Percentiles rank a stretch among this genome's conserved stretches.
Evolutionary conservation across 352 stramenopile species (phyloP).

Genomic region (Phytophthora lateralis): DNA sequence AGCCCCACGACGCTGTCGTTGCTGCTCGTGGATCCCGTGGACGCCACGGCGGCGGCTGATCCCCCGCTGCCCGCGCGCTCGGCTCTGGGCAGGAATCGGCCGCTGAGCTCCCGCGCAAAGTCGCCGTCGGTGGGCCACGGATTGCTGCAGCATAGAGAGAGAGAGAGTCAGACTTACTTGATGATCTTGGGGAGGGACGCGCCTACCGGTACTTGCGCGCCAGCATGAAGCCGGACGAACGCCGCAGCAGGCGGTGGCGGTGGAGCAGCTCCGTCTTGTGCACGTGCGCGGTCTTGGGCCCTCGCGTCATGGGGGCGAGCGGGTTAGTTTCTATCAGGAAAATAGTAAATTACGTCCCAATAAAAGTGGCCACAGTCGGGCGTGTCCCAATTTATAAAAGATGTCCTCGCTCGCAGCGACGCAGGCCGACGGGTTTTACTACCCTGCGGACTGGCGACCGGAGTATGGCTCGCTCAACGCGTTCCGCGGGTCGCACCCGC

Average conservation of each 20-base stretch:
- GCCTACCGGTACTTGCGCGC: constrained; percentile 69
- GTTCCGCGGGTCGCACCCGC: constrained; percentile 74
- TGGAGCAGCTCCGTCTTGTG: constrained; percentile 60
- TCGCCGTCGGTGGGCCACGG: constrained; percentile 44
- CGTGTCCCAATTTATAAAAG: neutral
- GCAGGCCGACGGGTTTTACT: constrained; percentile 98
- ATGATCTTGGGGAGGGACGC: constrained; percentile 10
- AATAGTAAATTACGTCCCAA: neutral
- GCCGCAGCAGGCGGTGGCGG: constrained; percentile 63
- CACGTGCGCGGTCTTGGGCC: constrained; percentile 52
- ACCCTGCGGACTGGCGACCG: constrained; percentile 92
- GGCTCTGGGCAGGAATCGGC: constrained; percentile 21
- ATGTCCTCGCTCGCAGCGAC: constrained; percentile 97
- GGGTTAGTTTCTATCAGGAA: neutral
- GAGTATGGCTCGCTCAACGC: constrained; percentile 88
- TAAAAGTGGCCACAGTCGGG: neutral
- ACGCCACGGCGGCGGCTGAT: constrained; percentile 1
- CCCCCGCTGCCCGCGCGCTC: constrained; percentile 8
- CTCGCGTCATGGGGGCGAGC: constrained; percentile 41
- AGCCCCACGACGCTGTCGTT: constrained; percentile 31
- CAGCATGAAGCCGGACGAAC: constrained; percentile 74
- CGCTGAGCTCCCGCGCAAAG: constrained; percentile 32
- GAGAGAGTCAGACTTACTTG: neutral
- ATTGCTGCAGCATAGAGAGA: constrained; percentile 21
- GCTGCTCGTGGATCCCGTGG: constrained; percentile 33